Evolutionary conservation across 1,284 basidiomycete species (phyloP), one percentile per base, ranked within the genome.

Genomic region (Macrocybe sp.): DNA sequence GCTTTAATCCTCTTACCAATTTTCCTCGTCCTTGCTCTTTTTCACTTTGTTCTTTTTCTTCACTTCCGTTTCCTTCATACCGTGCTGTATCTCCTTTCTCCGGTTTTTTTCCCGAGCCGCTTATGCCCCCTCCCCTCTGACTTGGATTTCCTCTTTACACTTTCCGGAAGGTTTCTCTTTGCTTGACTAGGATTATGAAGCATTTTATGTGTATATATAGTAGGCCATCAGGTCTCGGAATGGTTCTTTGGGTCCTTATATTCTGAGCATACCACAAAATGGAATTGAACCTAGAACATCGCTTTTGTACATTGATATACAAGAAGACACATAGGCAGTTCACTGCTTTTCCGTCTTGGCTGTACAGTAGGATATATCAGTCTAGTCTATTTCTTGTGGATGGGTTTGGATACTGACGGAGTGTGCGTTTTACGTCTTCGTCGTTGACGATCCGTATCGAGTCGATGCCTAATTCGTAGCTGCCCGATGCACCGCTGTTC

Each of bases 381-480:
- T 22, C 22, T 22, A 22, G n/a, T 22, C 4, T 22, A 2, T 22
- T 22, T 22, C 22, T 33, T 35, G 37, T 7, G 6, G 37, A 33
- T 16, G 22, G 22, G 22, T 22, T 22, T 22, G 22, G 22, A 22
- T 22, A 22, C 22, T 22, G 22, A 22, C 22, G 22, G 22, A 22
- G 48, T 28, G 56, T 58, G 37, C 53, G 45, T 16, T 53, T 55
- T 2, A 69, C 57, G 52, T 71, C 67, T 53, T 71, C 68, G 40
- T 71, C 70, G 41, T 74, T 73, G 8, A 70, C 64, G 29, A 66
- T 76, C 44, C 78, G 73, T 51, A 91, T 83, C 2, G 78, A 81
- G 54, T 90, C 85, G 45, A 91, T 74, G 1, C 83, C 85, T 0
- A 91, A 73, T 53, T 91, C 89, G 57, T 86, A 91, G n/a, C 67